phyloP scores from a whole-genome alignment of 176 grass and related monocot species.

The Puya raimondii region DNA sequence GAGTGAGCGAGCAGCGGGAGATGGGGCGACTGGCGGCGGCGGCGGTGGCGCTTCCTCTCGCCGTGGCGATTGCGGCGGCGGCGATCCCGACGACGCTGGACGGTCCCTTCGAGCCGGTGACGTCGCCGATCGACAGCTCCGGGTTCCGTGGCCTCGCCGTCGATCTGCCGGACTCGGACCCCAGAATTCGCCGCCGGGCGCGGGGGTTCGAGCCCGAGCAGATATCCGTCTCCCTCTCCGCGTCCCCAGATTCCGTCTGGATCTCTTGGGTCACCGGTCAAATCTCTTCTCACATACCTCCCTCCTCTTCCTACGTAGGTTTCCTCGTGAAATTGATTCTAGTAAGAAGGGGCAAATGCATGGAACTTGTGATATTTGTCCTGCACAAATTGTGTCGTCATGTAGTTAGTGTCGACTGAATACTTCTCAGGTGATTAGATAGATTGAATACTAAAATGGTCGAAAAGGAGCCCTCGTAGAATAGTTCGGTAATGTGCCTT shows the following conservation, averaged over 20 bases:
- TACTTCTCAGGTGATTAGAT: no score
- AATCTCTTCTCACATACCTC: neutral
- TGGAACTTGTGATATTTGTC: no score
- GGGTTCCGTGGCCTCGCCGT: slow-evolving; percentile 31
- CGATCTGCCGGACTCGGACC: slow-evolving; percentile 65
- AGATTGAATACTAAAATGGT: no score
- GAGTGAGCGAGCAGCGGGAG: neutral
- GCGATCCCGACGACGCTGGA: slow-evolving; percentile 45
- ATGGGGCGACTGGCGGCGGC: neutral
- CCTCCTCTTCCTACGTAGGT: neutral
- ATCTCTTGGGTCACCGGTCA: slow-evolving; percentile 80
- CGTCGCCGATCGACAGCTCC: slow-evolving; percentile 32
- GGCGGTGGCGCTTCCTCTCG: neutral
- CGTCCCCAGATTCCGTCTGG: slow-evolving; percentile 53
- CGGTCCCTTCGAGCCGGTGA: slow-evolving; percentile 46
- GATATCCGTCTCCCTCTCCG: slow-evolving; percentile 69
- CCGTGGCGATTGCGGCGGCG: neutral
- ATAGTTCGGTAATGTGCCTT: no score
- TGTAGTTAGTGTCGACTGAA: no score
- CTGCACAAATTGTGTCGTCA: no score
- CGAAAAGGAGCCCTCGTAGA: no score
- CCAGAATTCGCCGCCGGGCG: slow-evolving; percentile 42
- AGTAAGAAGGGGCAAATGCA: neutral
- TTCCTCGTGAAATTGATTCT: neutral
- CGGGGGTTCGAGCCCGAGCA: slow-evolving; percentile 62